Base-by-base conservation (phyloP, 495 filamentous ascomycete species). In the Echria macrotheca region DNA sequence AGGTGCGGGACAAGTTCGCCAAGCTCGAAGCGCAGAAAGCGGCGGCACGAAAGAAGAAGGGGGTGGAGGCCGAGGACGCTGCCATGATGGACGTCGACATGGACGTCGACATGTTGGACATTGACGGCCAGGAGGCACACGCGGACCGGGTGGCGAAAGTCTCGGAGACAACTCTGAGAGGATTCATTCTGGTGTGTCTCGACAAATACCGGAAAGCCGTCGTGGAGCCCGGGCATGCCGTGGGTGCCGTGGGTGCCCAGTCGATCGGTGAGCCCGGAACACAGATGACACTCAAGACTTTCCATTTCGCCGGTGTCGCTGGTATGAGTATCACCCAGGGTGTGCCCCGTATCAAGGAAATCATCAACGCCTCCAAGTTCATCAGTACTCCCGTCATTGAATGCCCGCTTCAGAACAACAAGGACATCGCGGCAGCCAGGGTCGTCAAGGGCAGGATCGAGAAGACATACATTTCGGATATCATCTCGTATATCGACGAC, bases 291-390 rank as follows among this genome's bases (percentile, higher is more conserved):
- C 73, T 98, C 58, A 97, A 97, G 71, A 98, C 93, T 65, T 98
- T 98, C 83, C 93, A 98, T 84, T 98, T 98, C 72, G 93, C 93
- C 59, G 93, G 93, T 85, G 94, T 98, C 53, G 94, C 91, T 19
- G 90, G 90, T 59, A 96, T 98, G 91, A 94, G 87, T 76, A 93
- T 97, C 58, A 98, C 94, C 0, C 88, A 95, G 62, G 93, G 93
- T 84, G 93, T 98, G 1, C 93, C 93, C 2, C 93, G 93, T 80
- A 97, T 98, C 67, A 98, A 97, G 70, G 93, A 98, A 77, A 98
- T 98, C 59, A 98, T 98, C 79, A 97, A 97, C 69, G 93, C 93
- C 5, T 91, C 87, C 8, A 91, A 85, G 64, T 73, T 71, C 35
- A 97, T 98, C 64, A 94, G 87, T 69, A 98, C 93, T 2, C 93